Conservation (phyloP, 257 asterid species). For the Plantago major region DNA sequence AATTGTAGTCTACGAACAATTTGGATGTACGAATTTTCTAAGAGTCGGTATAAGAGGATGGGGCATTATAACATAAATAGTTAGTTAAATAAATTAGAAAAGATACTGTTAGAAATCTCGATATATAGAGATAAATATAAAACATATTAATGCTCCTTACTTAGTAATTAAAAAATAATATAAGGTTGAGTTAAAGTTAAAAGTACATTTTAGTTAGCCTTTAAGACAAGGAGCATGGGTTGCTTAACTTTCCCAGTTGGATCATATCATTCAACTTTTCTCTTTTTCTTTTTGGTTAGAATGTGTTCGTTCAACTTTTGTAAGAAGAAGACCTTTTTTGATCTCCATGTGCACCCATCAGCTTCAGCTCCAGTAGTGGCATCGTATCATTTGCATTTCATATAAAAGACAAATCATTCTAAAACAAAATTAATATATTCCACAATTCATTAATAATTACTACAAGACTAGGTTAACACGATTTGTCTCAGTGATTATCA, state of each 20-base stretch:
- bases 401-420: constrained; percentile 30
- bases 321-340: constrained; percentile 46
- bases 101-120: too few species aligned
- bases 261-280: constrained; percentile 26
- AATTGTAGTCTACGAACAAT: too few species aligned
- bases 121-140: too few species aligned
- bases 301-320: constrained; percentile 37
- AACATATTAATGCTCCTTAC: too few species aligned
- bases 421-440: constrained; percentile 12
- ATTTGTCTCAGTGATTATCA: too few species aligned
- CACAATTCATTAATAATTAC: neutral
- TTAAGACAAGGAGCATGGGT: constrained; percentile 52
- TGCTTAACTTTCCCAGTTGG: constrained; percentile 27
- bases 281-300: constrained; percentile 48
- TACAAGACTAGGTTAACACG: neutral
- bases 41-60: too few species aligned
- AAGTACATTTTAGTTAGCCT: constrained; percentile 28
- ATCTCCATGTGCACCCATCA: constrained; percentile 58
- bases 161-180: neutral
- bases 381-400: constrained; percentile 27
- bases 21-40: too few species aligned
- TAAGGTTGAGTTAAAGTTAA: constrained; percentile 10
- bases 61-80: too few species aligned
- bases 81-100: too few species aligned
- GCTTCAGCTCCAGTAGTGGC: constrained; percentile 34